Base-by-base conservation (phyloP, 1,284 basidiomycete genomes). In the Ustilago trichophora region DNA sequence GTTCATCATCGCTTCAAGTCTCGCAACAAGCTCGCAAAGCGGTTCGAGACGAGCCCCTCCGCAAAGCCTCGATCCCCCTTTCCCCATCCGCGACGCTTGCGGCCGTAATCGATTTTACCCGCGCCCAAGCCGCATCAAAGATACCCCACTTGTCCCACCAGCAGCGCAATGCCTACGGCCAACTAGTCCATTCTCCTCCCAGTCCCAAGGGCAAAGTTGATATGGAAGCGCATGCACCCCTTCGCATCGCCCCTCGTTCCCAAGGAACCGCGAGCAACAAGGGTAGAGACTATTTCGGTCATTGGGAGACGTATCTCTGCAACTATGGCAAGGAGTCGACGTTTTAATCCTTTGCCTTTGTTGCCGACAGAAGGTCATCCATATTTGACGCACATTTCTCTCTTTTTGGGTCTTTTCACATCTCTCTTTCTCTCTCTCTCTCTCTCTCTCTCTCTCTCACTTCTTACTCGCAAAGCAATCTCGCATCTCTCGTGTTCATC, bases 291-390 rank as follows among this genome's bases (percentile, higher is more conserved):
- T 63, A 63, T 45, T 63, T 63, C 29, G 60, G 53, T 26, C 60
- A 52, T 27, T 63, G 60, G 60, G 60, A 63, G 34, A 25, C 48
- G 4, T 56, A 63, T 15, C 53, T 63, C 27, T 66, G 63, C 38
- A 36, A 51, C 35, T 54, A 38, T 29, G 50, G 62, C 45, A 65
- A 53, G 37, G 62, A 65, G 41, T 55, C 59, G 4, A 62, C 59
- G 4, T 62, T 62, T 27, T 62, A n/a, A 45, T n/a, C n/a, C n/a
- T n/a, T n/a, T n/a, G n/a, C n/a, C n/a, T n/a, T n/a, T n/a, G n/a
- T n/a, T n/a, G n/a, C n/a, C n/a, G n/a, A n/a, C n/a, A n/a, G n/a
- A n/a, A n/a, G n/a, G n/a, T n/a, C n/a, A n/a, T n/a, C n/a, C n/a
- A n/a, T n/a, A n/a, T n/a, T n/a, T n/a, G n/a, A n/a, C n/a, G n/a